These are phyloP conservation scores for Aspergillus cejpii DNA, from an alignment of 2,329 filamentous ascomycete genomes.

Conservation along the genomic window DNA sequence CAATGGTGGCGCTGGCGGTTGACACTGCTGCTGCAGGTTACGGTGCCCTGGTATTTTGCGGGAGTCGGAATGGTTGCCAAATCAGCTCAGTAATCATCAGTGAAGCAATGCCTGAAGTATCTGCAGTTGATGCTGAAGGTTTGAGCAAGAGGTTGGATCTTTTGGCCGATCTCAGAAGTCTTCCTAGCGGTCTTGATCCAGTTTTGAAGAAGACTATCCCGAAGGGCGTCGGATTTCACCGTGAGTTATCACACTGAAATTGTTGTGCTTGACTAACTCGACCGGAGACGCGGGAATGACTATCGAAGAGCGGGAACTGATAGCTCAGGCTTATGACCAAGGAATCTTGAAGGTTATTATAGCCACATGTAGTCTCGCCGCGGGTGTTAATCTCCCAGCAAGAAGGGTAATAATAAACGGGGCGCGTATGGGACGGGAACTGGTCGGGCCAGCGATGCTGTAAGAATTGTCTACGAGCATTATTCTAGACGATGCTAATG, in stretches of 20 bases:
- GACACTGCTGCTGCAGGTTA: constrained; percentile 64
- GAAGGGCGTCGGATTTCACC: constrained; percentile 67
- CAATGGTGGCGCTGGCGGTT: constrained; percentile 61
- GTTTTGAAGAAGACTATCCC: constrained; percentile 58
- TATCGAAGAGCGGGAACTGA: constrained; percentile 65
- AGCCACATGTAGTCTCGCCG: constrained; percentile 72
- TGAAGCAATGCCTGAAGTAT: constrained; percentile 53
- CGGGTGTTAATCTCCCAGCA: constrained; percentile 69
- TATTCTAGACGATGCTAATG: constrained; percentile 18
- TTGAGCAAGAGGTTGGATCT: constrained; percentile 57
- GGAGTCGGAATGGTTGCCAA: constrained; percentile 62
- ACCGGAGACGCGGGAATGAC: constrained; percentile 49
- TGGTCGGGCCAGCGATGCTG: constrained; percentile 72
- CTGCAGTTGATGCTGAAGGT: constrained; percentile 44
- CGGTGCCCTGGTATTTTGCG: constrained; percentile 67
- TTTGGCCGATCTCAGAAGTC: constrained; percentile 58
- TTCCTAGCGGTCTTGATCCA: constrained; percentile 60
- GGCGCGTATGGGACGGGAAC: constrained; percentile 66
- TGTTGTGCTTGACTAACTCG: constrained; percentile 23
- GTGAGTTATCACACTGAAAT: constrained; percentile 40
- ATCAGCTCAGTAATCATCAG: constrained; percentile 62
- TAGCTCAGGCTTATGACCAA: constrained; percentile 63
- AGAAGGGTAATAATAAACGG: constrained; percentile 68
- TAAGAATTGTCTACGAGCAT: constrained; percentile 23
- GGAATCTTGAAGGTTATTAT: constrained; percentile 64